Base-by-base conservation (phyloP, 129 eudicot species). In the Tanacetum coccineum region DNA sequence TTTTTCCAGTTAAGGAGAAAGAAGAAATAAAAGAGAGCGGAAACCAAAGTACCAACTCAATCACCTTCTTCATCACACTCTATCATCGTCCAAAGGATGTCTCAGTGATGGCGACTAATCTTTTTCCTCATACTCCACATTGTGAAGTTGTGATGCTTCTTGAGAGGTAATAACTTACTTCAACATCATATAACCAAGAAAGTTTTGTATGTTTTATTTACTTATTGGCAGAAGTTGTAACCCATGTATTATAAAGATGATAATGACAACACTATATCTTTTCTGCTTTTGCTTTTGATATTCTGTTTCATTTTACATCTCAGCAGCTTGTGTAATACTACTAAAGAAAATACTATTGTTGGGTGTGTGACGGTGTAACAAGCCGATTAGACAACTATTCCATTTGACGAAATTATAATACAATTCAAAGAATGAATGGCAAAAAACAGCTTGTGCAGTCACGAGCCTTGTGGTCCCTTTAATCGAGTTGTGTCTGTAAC, bases 101-200 rank as follows among this genome's bases (percentile, higher is more conserved):
- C 3, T 25, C 28, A 77, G 91, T 95, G 36, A 86, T 92, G 98
- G 96, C 97, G 10, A 95, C 88, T 45, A 95, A 92, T 86, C 84
- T 92, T 62, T 92, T 88, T 47, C 98, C 98, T 20, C 96, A 92
- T 62, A 88, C 98, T 39, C 84, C 89, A 10, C 95, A 84, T 70
- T 93, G 98, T 67, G 92, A 93, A 52, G 65, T 93, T 42, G 98
- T 93, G 18, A 93, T 93, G 98, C 91, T 90, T 71, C 86, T 90
- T 14, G 95, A 90, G 84, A 84, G 97, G 86, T 84, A 55, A 63
- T 1, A 45, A n/a, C n/a, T n/a, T n/a, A 45, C 30, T 26, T 26
- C 30, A 26, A 26, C 30, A 26, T 26, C 30, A 26, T 3, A 26
- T 26, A 26, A 26, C 30, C 30, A 26, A 26, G 30, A 26, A 0